Base-by-base conservation (phyloP, 192 early-diverging fungal species). In the Obelidium mucronatum region DNA sequence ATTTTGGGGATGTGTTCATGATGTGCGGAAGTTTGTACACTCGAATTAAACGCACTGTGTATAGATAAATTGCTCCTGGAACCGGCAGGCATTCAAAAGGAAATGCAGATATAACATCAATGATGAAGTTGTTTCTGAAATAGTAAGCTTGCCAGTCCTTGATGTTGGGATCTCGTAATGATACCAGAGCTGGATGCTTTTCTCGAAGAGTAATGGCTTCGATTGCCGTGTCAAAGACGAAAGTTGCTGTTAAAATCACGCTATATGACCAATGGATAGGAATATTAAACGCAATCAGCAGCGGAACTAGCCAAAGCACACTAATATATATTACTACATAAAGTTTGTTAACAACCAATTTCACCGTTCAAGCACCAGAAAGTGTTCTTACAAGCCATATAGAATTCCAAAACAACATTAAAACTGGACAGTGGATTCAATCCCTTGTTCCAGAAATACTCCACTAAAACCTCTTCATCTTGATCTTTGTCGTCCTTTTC, bases 331-430 rank as follows among this genome's bases (percentile, higher is more conserved):
- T 8, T 17, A 37, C 61, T 37, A 37, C 11, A 30, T 37, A 64
- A 37, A 37, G 28, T 11, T 6, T 34, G 24, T 22, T 24, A 31
- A 24, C 17, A 60, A 60, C 30, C 17, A 60, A 15, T 22, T 2
- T 58, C 8, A 26, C 55, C 30, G 0, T 24, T 6, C 8, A 51
- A 22, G 22, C 8, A 51, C 11, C 11, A 51, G 48, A 31, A 22
- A 24, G 55, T 24, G 22, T n/a, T 58, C 36, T 63, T 35, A 74
- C 82, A 33, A 1, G 79, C 75, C 77, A 82, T 78, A 0, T 64
- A 2, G 31, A 81, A 67, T 39, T 81, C 77, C 67, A 71, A 76
- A 22, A 37, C 15, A 3, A 65, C 74, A 34, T 31, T 30, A n/a
- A 79, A 78, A 13, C 39, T 13, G 2, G 77, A 81, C 61, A 54